Evolutionary conservation across 257 asterid species (phyloP).

Genomic region (Echites panduratus): DNA sequence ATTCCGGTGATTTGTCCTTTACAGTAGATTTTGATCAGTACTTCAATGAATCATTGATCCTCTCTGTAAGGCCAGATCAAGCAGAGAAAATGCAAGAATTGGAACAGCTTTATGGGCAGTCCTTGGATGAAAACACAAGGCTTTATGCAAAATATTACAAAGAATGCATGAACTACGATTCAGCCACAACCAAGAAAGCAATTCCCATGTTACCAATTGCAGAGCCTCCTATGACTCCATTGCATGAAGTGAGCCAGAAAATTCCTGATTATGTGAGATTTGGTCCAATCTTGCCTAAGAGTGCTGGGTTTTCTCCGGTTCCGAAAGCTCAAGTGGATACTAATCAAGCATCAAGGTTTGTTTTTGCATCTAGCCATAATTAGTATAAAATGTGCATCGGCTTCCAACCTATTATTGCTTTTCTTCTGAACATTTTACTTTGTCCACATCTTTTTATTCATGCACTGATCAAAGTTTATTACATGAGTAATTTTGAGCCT

Average conservation of each 20-base stretch:
- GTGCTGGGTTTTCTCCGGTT: slow-evolving; percentile 66
- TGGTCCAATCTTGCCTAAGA: slow-evolving; percentile 74
- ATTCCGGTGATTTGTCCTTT: slow-evolving; percentile 55
- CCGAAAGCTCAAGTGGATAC: slow-evolving; percentile 28
- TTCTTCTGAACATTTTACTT: not conserved
- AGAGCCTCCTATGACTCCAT: slow-evolving; percentile 77
- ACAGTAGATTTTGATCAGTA: slow-evolving; percentile 53
- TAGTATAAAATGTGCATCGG: too few species aligned
- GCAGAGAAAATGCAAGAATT: slow-evolving; percentile 55
- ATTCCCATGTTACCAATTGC: slow-evolving; percentile 78
- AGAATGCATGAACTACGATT: slow-evolving; percentile 60
- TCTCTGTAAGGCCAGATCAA: slow-evolving; percentile 78
- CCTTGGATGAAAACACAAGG: slow-evolving; percentile 68
- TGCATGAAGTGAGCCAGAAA: slow-evolving; percentile 49
- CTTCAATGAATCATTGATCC: slow-evolving; percentile 53
- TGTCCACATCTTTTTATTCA: not conserved
- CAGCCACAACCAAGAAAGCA: slow-evolving; percentile 44
- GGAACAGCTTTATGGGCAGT: slow-evolving; percentile 59
- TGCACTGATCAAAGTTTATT: not conserved
- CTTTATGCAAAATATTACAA: slow-evolving; percentile 63
- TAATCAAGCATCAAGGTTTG: slow-evolving; percentile 36
- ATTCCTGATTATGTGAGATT: slow-evolving; percentile 77
- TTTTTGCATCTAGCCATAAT: not conserved
- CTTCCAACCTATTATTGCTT: not conserved
- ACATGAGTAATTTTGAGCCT: not conserved